Base-by-base conservation (phyloP, 257 asterid genomes). In the Solanum neorickii region DNA sequence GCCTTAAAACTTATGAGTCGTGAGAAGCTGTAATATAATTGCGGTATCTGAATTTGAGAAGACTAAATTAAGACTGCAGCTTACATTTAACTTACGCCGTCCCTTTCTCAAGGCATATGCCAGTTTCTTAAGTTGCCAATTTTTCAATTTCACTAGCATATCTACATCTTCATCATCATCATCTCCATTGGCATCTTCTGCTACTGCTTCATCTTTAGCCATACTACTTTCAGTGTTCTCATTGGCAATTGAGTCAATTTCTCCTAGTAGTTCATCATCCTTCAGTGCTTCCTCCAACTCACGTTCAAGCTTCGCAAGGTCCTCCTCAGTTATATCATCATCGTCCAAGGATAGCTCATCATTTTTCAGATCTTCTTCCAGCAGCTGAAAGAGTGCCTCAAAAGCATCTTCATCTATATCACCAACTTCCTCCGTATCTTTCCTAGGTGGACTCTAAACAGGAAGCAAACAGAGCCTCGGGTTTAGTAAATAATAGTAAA, bases 41-140 rank as follows among this genome's bases (percentile, higher is more conserved):
- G 80, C 25, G 5, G 46, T 15, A 62, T 84, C 77, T 41, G 39
- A 84, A 60, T 41, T 62, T 25, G 77, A 84, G 80, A 77, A 35
- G 62, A 88, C 25, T 21, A 9, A 39, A 70, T 35, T 37, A 59
- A 84, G 84, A 83, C 33, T 27, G 66, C n/a, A 65, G 89, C 96
- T 93, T 89, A 97, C 99, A 87, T 93, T 92, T 90, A 93, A 96
- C 94, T 96, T 97, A 33, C 99, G 98, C 60, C 98, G 95, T 31
- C 99, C 99, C 86, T 87, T 90, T 92, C 93, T 96, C 89, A 97
- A 89, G 52, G 98, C 99, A 89, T 94, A 93, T 23, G 95, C 99
- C 90, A 96, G 91, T 89, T 96, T 95, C 87, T 92, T 90, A 47
- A 93, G 93, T 92, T 97, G 99, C 99, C 99, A 97, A 88, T 89